phyloP scores from a whole-genome alignment of 805 yeast genomes.

The Metschnikowia kofuensis region DNA sequence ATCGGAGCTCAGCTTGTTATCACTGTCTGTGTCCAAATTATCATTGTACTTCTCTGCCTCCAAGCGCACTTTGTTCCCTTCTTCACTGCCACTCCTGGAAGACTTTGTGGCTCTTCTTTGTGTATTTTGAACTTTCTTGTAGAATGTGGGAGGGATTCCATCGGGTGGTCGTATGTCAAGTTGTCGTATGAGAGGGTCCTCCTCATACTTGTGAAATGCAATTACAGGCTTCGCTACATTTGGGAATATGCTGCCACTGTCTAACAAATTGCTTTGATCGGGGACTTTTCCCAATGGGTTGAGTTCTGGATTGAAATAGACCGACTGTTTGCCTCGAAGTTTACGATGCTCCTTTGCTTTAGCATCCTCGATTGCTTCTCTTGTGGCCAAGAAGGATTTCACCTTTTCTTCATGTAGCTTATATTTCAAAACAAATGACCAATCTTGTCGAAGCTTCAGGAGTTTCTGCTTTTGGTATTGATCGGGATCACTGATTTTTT shows the following conservation, averaged over 20 bases:
- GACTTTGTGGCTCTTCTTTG: not conserved
- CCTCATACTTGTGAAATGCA: constrained; percentile 15
- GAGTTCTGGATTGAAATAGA: constrained; percentile 65
- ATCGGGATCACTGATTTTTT: constrained; percentile 11
- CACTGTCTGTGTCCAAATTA: constrained; percentile 13
- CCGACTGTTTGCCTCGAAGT: constrained; percentile 46
- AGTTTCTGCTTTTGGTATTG: constrained; percentile 21
- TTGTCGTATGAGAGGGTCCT: constrained; percentile 30
- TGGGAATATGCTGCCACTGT: constrained; percentile 19
- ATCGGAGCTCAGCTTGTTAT: constrained; percentile 10
- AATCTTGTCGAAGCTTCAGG: constrained; percentile 34
- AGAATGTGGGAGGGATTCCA: constrained; percentile 45
- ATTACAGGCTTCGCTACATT: constrained; percentile 33
- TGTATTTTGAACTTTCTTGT: constrained; percentile 39
- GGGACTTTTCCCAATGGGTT: constrained; percentile 62
- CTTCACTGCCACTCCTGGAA: not conserved
- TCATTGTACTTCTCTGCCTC: not conserved
- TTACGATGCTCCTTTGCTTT: constrained; percentile 19
- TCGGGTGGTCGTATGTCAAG: constrained; percentile 35
- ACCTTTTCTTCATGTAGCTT: constrained; percentile 33
- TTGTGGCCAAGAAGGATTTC: constrained; percentile 20
- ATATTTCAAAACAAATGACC: constrained; percentile 35
- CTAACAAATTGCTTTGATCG: not conserved
- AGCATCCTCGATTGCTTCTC: constrained; percentile 19
- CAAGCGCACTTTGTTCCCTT: not conserved